Evolutionary conservation across 2,329 filamentous ascomycete species (phyloP), one percentile per base, ranked within the genome.

Genomic region (Arthrocladium fulminans): DNA sequence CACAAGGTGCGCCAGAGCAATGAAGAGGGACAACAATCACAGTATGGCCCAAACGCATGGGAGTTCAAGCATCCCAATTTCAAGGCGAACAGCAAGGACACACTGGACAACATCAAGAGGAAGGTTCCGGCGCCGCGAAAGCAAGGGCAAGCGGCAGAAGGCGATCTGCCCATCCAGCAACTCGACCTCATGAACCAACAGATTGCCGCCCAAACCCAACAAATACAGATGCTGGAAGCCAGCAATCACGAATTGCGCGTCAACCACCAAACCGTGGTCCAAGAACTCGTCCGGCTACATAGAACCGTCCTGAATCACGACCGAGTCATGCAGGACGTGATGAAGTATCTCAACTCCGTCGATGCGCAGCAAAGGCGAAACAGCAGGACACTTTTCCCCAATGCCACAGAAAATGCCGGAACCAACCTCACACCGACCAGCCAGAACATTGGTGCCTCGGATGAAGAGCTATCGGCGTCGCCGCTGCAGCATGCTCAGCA

Each of bases 1-100:
- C 92, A 98, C 74, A 98, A 98, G 74, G 89, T 97, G 55, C 80
- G 92, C 56, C 86, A 85, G 62, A 86, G 89, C 60, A 94, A 88
- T 57, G 88, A 94, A 62, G 88, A 94, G 61, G 87, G 79, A 59
- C 84, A 84, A 22, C 79, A 86, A 59, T 88, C 86, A 49, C 84
- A 83, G 5, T 94, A 94, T 60, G 88, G 88, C 15, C 74, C 83
- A 53, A 85, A 85, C 67, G 87, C 84, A 10, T 94, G 87, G 87
- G 92, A 98, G 64, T 98, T 98, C 65, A 94, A 92, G 64, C 92
- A 98, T 62, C 90, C 90, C 10, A 88, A 95, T 60, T 98, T 98
- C 71, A 86, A 88, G 59, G 84, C 86, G 56, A 90, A 96, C 67
- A 94, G 90, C 68, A 96, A 96, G 66, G 88, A 96, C 63, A 92